Evolutionary conservation across 768 basidiomycete species (phyloP), one percentile per base, ranked within the genome.

Genomic region (Podaxis sp.): DNA sequence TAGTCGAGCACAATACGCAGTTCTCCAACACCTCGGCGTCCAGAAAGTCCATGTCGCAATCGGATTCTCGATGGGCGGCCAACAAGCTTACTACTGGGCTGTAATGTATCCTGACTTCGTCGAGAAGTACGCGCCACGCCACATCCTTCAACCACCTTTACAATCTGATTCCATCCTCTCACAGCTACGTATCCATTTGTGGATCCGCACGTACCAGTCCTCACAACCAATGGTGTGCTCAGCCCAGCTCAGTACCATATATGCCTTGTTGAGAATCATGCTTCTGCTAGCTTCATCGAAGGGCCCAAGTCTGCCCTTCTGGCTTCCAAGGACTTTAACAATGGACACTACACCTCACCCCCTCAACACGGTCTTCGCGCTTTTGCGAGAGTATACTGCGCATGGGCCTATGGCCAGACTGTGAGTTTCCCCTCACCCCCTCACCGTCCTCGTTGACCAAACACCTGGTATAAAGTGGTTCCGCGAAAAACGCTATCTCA

Each of bases 41-140:
- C 68, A 74, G 61, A 77, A 79, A 62, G 69, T 81, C 1, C 77
- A 72, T 58, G 75, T 77, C 28, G 81, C 79, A 27, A 72, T 84
- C 21, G 84, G 84, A 2, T 84, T 84, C 63, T 83, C 82, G 3
- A 86, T 86, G 85, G 83, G 83, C 56, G 85, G 77, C 2, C 84
- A 84, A 65, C 69, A 84, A 81, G 77, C 82, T 1, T 85, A 83
- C 65, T 74, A 85, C 62, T 85, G 82, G 83, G 71, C 83, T 3
- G 78, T 80, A 25, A 68, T 83, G 67, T 84, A 80, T 63, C 83
- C 84, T 1, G 80, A 84, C 55, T 78, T 76, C 47, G 77, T 85
- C 23, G 77, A 84, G 64, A 78, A 73, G 81, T 79, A 27, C n/a
- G 57, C 36, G 2, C 48, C 35, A 11, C 7, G 2, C 48, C 35